These are phyloP conservation scores for Talaromyces sp. DNA, from an alignment of 2,329 filamentous ascomycete species.

Conservation along the genomic window DNA sequence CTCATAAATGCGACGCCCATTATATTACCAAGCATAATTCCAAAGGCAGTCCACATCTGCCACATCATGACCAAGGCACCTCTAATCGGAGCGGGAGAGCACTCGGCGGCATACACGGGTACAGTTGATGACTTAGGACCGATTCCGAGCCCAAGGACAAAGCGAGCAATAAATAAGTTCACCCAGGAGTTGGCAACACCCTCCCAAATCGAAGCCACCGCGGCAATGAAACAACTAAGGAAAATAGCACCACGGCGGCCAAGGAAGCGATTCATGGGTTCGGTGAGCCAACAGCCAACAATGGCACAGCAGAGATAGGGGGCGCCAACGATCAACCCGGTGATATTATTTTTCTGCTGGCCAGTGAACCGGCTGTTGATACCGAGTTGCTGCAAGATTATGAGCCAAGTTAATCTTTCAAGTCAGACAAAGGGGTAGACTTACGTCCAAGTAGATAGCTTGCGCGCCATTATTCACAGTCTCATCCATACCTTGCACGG, in stretches of 20 bases:
- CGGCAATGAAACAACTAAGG: conserved; percentile 36
- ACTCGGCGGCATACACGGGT: conserved; percentile 44
- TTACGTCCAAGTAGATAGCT: conserved; percentile 27
- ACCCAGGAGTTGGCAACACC: conserved; percentile 38
- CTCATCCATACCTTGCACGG: conserved; percentile 50
- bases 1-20: conserved; percentile 43
- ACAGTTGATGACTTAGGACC: conserved; percentile 41
- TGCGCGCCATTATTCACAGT: conserved; percentile 45
- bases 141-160: conserved; percentile 38
- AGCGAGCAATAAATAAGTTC: conserved; percentile 37
- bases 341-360: conserved; percentile 27
- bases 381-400: conserved; percentile 3
- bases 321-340: conserved; percentile 40
- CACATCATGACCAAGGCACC: conserved; percentile 49
- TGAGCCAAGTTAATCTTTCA: not conserved
- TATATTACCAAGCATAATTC: conserved; percentile 44
- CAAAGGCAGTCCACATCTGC: conserved; percentile 46
- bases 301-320: conserved; percentile 41
- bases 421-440: not conserved
- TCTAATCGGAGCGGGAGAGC: conserved; percentile 43
- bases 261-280: conserved; percentile 54
- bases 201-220: conserved; percentile 38
- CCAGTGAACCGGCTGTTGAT: conserved; percentile 16
- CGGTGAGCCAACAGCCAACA: conserved; percentile 53
- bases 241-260: conserved; percentile 48